These are phyloP conservation scores for Tricladium varicosporioides DNA, from an alignment of 2,329 filamentous ascomycete species.

Conservation along the genomic window DNA sequence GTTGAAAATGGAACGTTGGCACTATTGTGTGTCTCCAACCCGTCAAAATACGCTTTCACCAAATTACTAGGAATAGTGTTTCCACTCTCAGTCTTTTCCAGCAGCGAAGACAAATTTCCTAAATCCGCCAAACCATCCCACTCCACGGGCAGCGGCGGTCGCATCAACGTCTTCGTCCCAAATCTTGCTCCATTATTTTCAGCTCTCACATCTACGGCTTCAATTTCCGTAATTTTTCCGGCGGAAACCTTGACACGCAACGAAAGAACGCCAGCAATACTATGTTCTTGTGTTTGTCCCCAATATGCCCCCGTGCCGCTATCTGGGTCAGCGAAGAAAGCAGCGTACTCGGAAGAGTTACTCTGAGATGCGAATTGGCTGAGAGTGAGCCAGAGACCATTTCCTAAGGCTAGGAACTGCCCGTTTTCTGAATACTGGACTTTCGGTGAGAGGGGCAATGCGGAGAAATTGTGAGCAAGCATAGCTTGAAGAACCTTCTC, in stretches of 20 bases:
- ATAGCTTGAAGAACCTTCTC: conserved; percentile 6
- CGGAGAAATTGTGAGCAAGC: not conserved
- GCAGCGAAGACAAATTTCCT: not conserved
- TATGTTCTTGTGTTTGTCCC: conserved; percentile 8
- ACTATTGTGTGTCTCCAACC: not conserved
- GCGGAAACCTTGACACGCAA: conserved; percentile 3
- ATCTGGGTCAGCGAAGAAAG: conserved; percentile 1
- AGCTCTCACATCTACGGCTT: conserved; percentile 4
- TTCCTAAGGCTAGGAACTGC: not conserved
- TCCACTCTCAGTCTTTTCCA: not conserved
- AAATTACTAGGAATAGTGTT: not conserved
- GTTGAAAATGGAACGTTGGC: not conserved
- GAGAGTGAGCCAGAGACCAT: conserved; percentile 5
- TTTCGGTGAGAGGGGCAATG: not conserved
- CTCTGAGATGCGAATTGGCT: not conserved
- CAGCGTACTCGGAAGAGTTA: not conserved
- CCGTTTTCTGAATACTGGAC: conserved; percentile 9
- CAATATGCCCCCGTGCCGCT: conserved; percentile 6
- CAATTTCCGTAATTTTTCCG: conserved; percentile 1
- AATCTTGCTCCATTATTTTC: not conserved
- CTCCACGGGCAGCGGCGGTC: conserved; percentile 6
- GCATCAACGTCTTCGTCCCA: conserved; percentile 6
- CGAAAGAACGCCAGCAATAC: conserved; percentile 4
- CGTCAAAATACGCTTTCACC: conserved; percentile 1
- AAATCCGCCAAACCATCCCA: not conserved